These are phyloP conservation scores for Oryza glaberrima DNA, from an alignment of 176 grass and related monocot species.

Conservation along the genomic window DNA sequence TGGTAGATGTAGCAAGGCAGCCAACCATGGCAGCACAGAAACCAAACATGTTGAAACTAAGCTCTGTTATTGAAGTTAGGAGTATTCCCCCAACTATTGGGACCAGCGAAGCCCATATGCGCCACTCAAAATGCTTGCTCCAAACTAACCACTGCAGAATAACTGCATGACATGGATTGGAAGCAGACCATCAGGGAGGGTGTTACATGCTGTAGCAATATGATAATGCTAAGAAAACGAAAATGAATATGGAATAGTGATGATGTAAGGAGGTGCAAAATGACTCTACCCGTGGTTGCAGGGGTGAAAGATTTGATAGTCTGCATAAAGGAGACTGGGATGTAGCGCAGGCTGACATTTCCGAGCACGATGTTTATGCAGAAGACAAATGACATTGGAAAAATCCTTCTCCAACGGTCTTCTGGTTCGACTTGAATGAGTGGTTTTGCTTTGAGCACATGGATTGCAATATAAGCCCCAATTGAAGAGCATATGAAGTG, in stretches of 20 bases:
- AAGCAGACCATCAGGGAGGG: not conserved
- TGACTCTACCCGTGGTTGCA: slow-evolving; percentile 78
- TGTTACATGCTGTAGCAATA: not conserved
- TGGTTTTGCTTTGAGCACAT: slow-evolving; percentile 79
- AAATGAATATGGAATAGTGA: not conserved
- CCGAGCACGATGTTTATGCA: slow-evolving; percentile 98
- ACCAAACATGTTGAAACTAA: slow-evolving; percentile 96
- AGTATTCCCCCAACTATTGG: slow-evolving; percentile 97
- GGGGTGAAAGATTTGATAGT: slow-evolving; percentile 99
- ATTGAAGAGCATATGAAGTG: slow-evolving; percentile 96
- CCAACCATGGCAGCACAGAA: slow-evolving; percentile 95
- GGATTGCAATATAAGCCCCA: slow-evolving; percentile 83
- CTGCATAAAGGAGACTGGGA: slow-evolving; percentile 98
- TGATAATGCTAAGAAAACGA: not conserved
- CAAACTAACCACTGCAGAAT: slow-evolving; percentile 98
- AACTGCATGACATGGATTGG: slow-evolving; percentile 56
- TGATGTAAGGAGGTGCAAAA: not conserved
- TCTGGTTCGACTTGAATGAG: slow-evolving; percentile 75
- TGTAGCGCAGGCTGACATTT: slow-evolving; percentile 93
- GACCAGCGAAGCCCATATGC: slow-evolving; percentile 89
- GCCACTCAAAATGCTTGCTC: slow-evolving; percentile 89
- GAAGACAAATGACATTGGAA: slow-evolving; percentile 98
- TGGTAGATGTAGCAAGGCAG: slow-evolving; percentile 93
- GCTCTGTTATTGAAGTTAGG: slow-evolving; percentile 87
- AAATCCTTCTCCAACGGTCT: slow-evolving; percentile 96